phyloP scores from a whole-genome alignment of 73 alveolate species.

The Blepharisma japonicum region DNA sequence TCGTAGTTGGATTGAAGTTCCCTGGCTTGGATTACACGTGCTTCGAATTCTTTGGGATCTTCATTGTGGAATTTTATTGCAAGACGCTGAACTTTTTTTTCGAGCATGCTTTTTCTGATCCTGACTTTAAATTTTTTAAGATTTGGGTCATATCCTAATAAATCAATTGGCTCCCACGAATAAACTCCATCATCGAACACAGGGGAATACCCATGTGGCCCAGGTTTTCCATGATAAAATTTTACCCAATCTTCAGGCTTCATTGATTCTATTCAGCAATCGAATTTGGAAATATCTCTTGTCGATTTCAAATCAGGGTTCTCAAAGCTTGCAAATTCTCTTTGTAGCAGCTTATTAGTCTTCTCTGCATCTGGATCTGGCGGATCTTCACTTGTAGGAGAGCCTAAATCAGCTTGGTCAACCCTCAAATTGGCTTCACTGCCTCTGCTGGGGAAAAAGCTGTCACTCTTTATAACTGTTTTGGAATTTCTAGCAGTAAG shows the following conservation, averaged over 20 bases:
- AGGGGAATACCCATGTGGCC: slow-evolving; percentile 90
- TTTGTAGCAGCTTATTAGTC: not conserved
- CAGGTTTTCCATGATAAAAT: slow-evolving; percentile 75
- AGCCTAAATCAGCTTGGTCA: slow-evolving; percentile 3
- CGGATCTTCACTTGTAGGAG: slow-evolving; percentile 5
- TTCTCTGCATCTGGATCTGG: not conserved
- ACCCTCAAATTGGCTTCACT: slow-evolving; percentile 10
- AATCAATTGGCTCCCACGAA: slow-evolving; percentile 88
- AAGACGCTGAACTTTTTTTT: slow-evolving; percentile 83
- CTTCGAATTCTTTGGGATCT: slow-evolving; percentile 66
- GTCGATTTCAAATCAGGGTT: slow-evolving; percentile 19
- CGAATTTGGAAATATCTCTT: slow-evolving; percentile 83
- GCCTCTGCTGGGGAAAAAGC: slow-evolving; percentile 7
- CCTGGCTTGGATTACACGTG: slow-evolving; percentile 41
- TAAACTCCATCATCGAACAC: slow-evolving; percentile 80
- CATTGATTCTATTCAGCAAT: slow-evolving; percentile 84
- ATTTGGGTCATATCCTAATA: slow-evolving; percentile 70
- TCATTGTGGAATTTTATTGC: slow-evolving; percentile 83
- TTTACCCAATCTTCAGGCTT: slow-evolving; percentile 84
- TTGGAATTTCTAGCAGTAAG: slow-evolving; percentile 19
- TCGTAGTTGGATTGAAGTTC: slow-evolving; percentile 70
- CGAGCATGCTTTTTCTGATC: slow-evolving; percentile 67
- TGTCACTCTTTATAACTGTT: not conserved
- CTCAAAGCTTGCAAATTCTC: slow-evolving; percentile 24
- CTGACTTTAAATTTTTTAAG: slow-evolving; percentile 77